Percentiles rank a stretch among this genome's conserved stretches.
phyloP scores from a whole-genome alignment of 768 basidiomycete species.

The Botryobasidium botryosum region DNA sequence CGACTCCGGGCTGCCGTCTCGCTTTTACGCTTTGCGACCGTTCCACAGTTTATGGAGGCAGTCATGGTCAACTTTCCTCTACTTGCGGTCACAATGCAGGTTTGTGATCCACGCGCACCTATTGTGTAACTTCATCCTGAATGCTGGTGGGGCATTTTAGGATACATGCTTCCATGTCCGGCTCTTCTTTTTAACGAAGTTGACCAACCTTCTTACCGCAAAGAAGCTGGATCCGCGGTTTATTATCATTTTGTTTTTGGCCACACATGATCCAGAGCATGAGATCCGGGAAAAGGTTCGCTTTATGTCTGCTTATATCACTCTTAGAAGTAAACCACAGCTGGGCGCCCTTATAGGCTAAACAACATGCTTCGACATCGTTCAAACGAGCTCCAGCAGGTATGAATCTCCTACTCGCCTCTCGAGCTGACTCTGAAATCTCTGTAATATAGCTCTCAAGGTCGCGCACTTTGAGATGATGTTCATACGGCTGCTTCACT shows the following conservation, averaged over 20 bases:
- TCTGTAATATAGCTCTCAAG: no score
- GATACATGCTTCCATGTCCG: slow-evolving; percentile 85
- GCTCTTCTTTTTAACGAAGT: slow-evolving; percentile 55
- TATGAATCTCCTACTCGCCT: no score
- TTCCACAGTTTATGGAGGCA: slow-evolving; percentile 37
- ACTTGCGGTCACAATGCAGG: slow-evolving; percentile 63
- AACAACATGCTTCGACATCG: no score
- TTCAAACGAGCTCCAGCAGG: no score
- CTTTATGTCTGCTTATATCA: background rate
- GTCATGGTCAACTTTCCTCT: slow-evolving; percentile 46
- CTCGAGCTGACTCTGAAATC: no score
- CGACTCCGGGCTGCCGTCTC: slow-evolving; percentile 70
- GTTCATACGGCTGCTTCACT: slow-evolving; percentile 71
- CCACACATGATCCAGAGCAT: slow-evolving; percentile 77
- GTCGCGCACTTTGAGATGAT: slow-evolving; percentile 64
- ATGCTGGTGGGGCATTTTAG: no score
- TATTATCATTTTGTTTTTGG: slow-evolving; percentile 74
- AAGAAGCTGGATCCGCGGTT: slow-evolving; percentile 53
- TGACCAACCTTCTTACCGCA: slow-evolving; percentile 41
- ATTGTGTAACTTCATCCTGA: no score
- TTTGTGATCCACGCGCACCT: slow-evolving; percentile 20
- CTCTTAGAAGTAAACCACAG: no score
- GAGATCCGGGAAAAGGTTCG: slow-evolving; percentile 57
- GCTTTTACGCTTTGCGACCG: slow-evolving; percentile 55
- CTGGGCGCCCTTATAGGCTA: no score